phyloP scores from a whole-genome alignment of 2,329 filamentous ascomycete species.

The Aureobasidium melanogenum region DNA sequence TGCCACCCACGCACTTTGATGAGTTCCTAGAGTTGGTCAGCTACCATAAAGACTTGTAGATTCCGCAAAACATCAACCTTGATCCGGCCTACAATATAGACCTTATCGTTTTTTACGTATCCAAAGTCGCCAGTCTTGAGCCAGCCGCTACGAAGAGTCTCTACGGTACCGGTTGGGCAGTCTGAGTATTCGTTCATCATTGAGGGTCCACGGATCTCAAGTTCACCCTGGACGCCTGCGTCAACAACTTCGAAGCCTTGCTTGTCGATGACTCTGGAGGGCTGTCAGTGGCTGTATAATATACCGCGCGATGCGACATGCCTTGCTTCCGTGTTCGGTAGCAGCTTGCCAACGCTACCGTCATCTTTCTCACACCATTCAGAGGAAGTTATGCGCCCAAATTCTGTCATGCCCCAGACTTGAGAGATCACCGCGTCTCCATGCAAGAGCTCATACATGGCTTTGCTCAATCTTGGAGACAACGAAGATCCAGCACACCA shows the following conservation, averaged over 20 bases:
- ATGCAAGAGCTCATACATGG: slow-evolving; percentile 21
- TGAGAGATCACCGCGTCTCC: slow-evolving; percentile 35
- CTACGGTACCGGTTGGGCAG: slow-evolving; percentile 33
- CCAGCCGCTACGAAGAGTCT: background rate
- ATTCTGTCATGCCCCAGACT: slow-evolving; percentile 49
- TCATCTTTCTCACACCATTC: slow-evolving; percentile 33
- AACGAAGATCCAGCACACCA: background rate
- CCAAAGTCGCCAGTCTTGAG: background rate
- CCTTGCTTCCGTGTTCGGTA: slow-evolving; percentile 26
- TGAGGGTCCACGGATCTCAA: slow-evolving; percentile 31
- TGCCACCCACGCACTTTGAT: slow-evolving; percentile 30
- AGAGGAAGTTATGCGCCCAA: slow-evolving; percentile 34
- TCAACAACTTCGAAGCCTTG: background rate
- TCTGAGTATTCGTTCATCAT: slow-evolving; percentile 15
- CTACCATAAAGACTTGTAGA: background rate
- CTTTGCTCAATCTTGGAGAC: background rate
- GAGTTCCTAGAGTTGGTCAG: slow-evolving; percentile 23
- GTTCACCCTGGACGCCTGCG: slow-evolving; percentile 25
- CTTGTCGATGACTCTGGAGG: background rate
- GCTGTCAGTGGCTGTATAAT: background rate
- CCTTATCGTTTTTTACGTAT: slow-evolving; percentile 16
- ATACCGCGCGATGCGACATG: too few species aligned
- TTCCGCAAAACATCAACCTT: background rate
- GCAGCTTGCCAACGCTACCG: slow-evolving; percentile 39
- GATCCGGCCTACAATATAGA: slow-evolving; percentile 20